Evolutionary conservation across 2,329 filamentous ascomycete genomes (phyloP), one percentile per base, ranked within the genome.

Genomic region (Nothophaeocryptopus gaeumannii): DNA sequence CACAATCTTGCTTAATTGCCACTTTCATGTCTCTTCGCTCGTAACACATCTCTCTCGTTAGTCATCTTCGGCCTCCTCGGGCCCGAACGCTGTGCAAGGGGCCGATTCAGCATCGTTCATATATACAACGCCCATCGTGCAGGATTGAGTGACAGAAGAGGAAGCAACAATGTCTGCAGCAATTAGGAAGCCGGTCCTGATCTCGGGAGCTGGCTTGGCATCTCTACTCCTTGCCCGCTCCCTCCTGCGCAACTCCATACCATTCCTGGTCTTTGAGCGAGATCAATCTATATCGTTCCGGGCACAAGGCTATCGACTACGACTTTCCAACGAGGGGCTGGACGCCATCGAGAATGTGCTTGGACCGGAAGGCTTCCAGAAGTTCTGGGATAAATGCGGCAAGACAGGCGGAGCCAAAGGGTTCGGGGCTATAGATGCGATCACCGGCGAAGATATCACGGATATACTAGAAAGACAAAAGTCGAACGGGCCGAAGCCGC

Each of bases 271-370:
- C 26, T 74, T 68, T 54, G 71, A 74, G 59, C 69, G 73, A 12
- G 75, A 78, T 54, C 65, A 67, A n/a, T 73, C 69, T 2, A 65
- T 76, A n/a, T 63, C 72, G 1, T 82, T 81, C 58, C 81, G 82
- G 38, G 80, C 77, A 0, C 82, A 85, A 61, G 82, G 82, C 0
- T 85, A 85, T 65, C 70, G 82, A 2, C 70, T 84, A 5, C 78
- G 82, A 10, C 72, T 85, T 2, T 83, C 79, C 0, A 45, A 64
- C 0, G 73, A 81, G 56, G 81, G 81, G 0, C 70, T 84, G 1
- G 76, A 81, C 58, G 80, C 82, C 15, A 81, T 85, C 46, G 80
- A 85, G 56, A 72, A 76, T 0, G 81, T 79, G 12, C 51, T 59
- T 1, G 48, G 55, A 2, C 59, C 59, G 7, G 54, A 57, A 39